Evolutionary conservation across 257 asterid species (phyloP), one percentile per base, ranked within the genome.

Genomic region (Leonotis leonurus): DNA sequence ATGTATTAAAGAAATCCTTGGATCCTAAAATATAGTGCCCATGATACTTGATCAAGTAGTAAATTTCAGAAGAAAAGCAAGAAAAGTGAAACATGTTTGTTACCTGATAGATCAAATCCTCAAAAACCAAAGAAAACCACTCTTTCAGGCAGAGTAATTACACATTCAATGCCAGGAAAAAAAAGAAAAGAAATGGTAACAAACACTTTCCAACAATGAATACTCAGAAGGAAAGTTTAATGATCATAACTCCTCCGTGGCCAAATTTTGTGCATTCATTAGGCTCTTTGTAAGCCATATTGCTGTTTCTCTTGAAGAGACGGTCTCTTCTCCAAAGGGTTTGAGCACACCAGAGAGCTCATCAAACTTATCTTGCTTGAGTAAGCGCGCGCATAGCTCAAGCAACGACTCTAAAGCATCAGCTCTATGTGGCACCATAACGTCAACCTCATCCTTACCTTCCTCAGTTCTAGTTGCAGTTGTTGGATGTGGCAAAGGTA

Each of bases 381-480:
- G 90, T 73, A 92, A 68, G 4, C 84, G 77, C 0, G 96, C 94
- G 56, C 97, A 92, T 27, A 87, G 71, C 75, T 93, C 99, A 12
- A 93, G 95, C 70, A 93, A 81, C 9, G 99, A 85, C 76, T 93
- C 99, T 22, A 93, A 76, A 49, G 96, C 99, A 58, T 93, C 91
- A 0, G 95, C 96, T 62, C 99, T 83, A 36, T 77, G 88, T 53
- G 69, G 80, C 33, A 76, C 82, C 1, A 77, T 76, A 59, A 45
- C 78, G 50, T 65, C 83, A 70, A 67, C 66, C 27, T 75, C 80
- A 3, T 29, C 40, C 56, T 71, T 71, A 13, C 60, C 69, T 45
- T 71, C 88, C 25, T 73, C 76, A 1, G 44, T 63, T 20, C 65
- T 54, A 50, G 64, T 55, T 46, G 81, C 79, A 50, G 73, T 70